phyloP scores from a whole-genome alignment of 208 protist species.

The Novymonas esmeraldas region DNA sequence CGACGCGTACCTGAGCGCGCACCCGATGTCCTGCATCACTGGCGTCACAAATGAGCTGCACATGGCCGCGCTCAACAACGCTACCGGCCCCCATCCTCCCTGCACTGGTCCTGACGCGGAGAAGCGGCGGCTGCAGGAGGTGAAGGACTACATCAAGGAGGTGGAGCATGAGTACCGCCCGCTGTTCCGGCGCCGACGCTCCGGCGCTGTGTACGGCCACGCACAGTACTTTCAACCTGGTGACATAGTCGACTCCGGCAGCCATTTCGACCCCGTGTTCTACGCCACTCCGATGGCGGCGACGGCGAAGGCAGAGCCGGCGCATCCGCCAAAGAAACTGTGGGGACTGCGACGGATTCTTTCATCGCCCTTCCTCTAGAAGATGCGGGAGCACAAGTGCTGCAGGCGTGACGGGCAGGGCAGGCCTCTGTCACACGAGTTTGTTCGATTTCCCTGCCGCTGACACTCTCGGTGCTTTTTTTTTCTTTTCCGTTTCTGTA shows the following conservation, averaged over 20 bases:
- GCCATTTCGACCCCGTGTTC: background rate
- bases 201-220: conserved; percentile 23
- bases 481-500: background rate
- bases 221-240: conserved; percentile 19
- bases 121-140: conserved; percentile 26
- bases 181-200: conserved; percentile 29
- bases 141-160: conserved; percentile 30
- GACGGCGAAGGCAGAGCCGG: too few species aligned
- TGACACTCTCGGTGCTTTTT: background rate
- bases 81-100: background rate
- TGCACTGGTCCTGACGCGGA: conserved; percentile 19
- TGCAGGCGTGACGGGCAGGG: too few species aligned
- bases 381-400: too few species aligned
- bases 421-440: too few species aligned
- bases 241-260: background rate
- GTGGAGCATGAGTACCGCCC: conserved; percentile 27
- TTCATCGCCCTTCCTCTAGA: too few species aligned
- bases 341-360: background rate
- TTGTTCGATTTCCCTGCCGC: too few species aligned
- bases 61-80: background rate
- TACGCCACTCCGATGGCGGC: background rate
- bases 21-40: conserved; percentile 24
- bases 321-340: too few species aligned
- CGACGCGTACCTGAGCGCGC: conserved; percentile 25
- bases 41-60: conserved; percentile 25